phyloP scores from a whole-genome alignment of 352 stramenopile species.

The Aphanomyces astaci region DNA sequence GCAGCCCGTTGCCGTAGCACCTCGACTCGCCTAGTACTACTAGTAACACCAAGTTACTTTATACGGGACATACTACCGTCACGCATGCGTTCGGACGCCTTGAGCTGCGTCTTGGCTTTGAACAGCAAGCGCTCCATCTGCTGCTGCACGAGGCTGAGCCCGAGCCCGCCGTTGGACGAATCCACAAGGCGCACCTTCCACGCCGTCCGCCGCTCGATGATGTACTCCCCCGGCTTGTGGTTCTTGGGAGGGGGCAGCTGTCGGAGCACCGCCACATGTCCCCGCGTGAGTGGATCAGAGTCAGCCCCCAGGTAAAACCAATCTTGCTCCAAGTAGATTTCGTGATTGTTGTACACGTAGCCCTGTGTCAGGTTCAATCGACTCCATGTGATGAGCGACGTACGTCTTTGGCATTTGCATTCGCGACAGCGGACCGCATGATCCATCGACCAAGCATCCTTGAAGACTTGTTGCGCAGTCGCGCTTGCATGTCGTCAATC shows the following conservation, averaged over 20 bases:
- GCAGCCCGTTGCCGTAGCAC: constrained; percentile 36
- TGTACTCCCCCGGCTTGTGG: constrained; percentile 40
- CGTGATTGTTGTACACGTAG: constrained; percentile 78
- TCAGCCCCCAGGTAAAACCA: constrained; percentile 77
- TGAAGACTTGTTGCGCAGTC: constrained; percentile 62
- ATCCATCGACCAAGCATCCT: constrained; percentile 75
- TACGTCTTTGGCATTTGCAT: constrained; percentile 44
- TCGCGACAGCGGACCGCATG: constrained; percentile 47
- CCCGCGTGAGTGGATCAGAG: constrained; percentile 35
- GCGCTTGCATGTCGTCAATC: constrained; percentile 70
- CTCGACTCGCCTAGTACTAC: constrained; percentile 28
- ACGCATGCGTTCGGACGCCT: constrained; percentile 66
- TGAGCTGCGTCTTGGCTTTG: constrained; percentile 62
- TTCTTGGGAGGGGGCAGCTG: constrained; percentile 37
- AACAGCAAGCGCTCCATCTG: constrained; percentile 73
- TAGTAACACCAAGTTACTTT: not conserved
- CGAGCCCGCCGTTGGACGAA: constrained; percentile 52
- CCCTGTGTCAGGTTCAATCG: constrained; percentile 28
- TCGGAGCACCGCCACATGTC: constrained; percentile 45
- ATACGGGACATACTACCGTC: constrained; percentile 24
- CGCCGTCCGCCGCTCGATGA: constrained; percentile 54
- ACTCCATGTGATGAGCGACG: not conserved
- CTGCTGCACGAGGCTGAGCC: constrained; percentile 61
- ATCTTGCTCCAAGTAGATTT: constrained; percentile 76
- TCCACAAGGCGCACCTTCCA: constrained; percentile 65